Evolutionary conservation across 164 flowering plant genomes (phyloP).

Genomic region (Pachysandra terminalis): DNA sequence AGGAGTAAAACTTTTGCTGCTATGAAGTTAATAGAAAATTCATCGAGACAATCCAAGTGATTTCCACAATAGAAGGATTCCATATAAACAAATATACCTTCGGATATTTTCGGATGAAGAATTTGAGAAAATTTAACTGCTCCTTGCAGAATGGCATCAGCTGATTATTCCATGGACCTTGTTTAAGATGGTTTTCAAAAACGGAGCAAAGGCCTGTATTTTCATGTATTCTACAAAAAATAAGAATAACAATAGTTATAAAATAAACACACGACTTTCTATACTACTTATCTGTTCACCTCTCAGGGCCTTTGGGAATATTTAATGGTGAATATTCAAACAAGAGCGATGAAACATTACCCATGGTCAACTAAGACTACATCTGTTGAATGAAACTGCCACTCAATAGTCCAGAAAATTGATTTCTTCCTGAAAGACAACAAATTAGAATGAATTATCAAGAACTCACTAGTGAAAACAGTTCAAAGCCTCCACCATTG

Average conservation of each 20-base stretch:
- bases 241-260: constrained; percentile 2
- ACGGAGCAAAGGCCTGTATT: constrained; percentile 41
- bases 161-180: constrained; percentile 62
- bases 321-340: neutral
- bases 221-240: constrained; percentile 62
- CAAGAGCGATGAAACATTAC: constrained; percentile 31
- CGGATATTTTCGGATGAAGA: constrained; percentile 60
- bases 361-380: constrained; percentile 65
- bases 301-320: neutral
- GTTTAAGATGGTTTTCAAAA: constrained; percentile 67
- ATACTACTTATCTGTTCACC: neutral
- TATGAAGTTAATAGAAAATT: too few relatives aligned
- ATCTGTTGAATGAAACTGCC: constrained; percentile 81
- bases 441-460: neutral
- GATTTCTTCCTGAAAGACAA: constrained; percentile 51
- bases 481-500: neutral
- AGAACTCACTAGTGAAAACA: neutral
- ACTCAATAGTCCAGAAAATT: constrained; percentile 87
- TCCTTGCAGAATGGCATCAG: constrained; percentile 60
- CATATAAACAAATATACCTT: constrained; percentile 39
- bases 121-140: constrained; percentile 49
- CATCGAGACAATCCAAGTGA: too few relatives aligned
- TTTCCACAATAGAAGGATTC: neutral
- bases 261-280: neutral
- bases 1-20: too few relatives aligned